A percentile compares a stretch with the other conserved stretches of the same genome.
Evolutionary conservation across 2,329 filamentous ascomycete genomes (phyloP).

Genomic region (Emericellopsis atlantica): DNA sequence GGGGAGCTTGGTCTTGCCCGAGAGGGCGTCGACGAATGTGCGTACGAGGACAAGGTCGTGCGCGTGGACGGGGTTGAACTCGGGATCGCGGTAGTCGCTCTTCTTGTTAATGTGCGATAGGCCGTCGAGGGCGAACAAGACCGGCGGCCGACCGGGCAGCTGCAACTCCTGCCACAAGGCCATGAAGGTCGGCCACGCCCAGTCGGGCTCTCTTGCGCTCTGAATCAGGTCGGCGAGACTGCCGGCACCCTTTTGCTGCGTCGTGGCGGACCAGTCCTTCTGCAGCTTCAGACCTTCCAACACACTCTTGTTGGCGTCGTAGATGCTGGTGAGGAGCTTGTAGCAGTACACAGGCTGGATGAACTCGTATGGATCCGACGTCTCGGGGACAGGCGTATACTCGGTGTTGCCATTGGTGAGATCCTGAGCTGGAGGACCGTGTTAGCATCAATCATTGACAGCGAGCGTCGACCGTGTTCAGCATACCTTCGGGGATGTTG

Average conservation of each 20-base stretch:
- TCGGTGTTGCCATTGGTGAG: slow-evolving; percentile 69
- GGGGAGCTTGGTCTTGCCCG: slow-evolving; percentile 39
- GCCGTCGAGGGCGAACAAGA: slow-evolving; percentile 69
- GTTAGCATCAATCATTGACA: slow-evolving; percentile 1
- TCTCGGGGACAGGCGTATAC: slow-evolving; percentile 58
- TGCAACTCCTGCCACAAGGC: slow-evolving; percentile 71
- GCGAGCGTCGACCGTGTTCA: not conserved
- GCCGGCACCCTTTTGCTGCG: slow-evolving; percentile 36
- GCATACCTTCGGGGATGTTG: slow-evolving; percentile 74
- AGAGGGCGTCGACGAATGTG: slow-evolving; percentile 62
- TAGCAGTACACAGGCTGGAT: slow-evolving; percentile 69
- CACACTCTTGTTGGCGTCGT: slow-evolving; percentile 56
- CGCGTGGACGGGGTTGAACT: slow-evolving; percentile 66
- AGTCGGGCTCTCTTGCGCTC: slow-evolving; percentile 61
- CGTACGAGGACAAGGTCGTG: slow-evolving; percentile 70
- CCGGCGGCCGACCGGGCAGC: slow-evolving; percentile 34
- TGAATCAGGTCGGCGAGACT: slow-evolving; percentile 58
- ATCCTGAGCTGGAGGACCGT: slow-evolving; percentile 52
- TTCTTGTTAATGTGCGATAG: slow-evolving; percentile 70
- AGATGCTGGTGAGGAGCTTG: slow-evolving; percentile 59
- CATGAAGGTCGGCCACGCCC: slow-evolving; percentile 69
- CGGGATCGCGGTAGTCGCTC: slow-evolving; percentile 61
- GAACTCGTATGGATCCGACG: slow-evolving; percentile 44
- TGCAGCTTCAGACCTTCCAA: slow-evolving; percentile 38
- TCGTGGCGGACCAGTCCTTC: slow-evolving; percentile 28